A percentile compares a stretch with the other conserved stretches of the same genome.
phyloP scores from a whole-genome alignment of 129 eudicot species.

The Arctium lappa region DNA sequence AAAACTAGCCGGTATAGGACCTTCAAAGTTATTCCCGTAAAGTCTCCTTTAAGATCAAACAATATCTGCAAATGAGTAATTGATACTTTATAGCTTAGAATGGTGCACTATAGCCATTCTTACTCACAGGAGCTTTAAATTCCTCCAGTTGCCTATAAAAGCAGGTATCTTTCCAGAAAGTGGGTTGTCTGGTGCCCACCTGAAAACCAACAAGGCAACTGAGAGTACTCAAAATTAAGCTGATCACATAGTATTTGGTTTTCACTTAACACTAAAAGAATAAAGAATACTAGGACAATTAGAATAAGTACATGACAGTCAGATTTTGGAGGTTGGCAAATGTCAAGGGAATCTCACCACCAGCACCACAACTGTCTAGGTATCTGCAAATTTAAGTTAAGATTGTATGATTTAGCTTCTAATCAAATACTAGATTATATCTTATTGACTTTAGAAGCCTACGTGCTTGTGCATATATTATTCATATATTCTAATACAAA shows the following conservation, averaged over 20 bases:
- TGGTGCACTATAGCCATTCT: neutral
- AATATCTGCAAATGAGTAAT: slow-evolving; percentile 9
- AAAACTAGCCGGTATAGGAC: slow-evolving; percentile 65
- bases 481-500: slow-evolving; percentile 12
- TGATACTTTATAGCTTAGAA: neutral
- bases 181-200: slow-evolving; percentile 71
- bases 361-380: slow-evolving; percentile 55
- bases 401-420: slow-evolving; percentile 4
- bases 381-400: slow-evolving; percentile 40
- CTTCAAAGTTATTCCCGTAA: slow-evolving; percentile 69
- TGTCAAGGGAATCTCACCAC: slow-evolving; percentile 63
- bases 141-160: slow-evolving; percentile 63
- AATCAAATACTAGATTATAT: neutral
- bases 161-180: slow-evolving; percentile 62
- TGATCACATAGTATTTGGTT: neutral
- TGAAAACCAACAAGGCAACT: slow-evolving; percentile 30
- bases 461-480: neutral
- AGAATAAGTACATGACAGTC: slow-evolving; percentile 39
- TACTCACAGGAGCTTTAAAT: slow-evolving; percentile 50
- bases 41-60: slow-evolving; percentile 47
- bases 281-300: neutral
- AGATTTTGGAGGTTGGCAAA: slow-evolving; percentile 49
- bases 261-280: neutral
- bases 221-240: neutral
- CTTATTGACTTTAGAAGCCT: neutral